A percentile compares a stretch with the other conserved stretches of the same genome.
These are phyloP conservation scores for Nicotiana sylvestris DNA, from an alignment of 257 asterid species.

Conservation along the genomic window DNA sequence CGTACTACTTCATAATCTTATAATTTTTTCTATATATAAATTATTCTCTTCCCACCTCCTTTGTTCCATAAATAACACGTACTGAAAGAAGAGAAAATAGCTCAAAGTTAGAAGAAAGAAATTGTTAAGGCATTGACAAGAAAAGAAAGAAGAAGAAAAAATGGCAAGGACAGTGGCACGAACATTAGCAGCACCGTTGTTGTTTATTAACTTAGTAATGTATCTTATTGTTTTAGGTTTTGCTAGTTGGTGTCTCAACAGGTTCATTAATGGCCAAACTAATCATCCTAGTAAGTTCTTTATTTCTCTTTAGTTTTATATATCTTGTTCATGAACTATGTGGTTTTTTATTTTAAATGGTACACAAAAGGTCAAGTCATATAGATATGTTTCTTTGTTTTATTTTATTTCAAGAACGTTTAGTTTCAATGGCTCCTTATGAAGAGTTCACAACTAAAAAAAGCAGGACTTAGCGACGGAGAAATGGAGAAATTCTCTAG, in stretches of 20 bases:
- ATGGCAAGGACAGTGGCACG: constrained; percentile 83
- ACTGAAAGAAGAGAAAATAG: neutral
- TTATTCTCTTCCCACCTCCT: neutral
- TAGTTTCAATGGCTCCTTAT: too few species aligned
- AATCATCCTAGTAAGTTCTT: constrained; percentile 61
- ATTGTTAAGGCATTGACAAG: neutral
- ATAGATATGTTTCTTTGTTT: too few species aligned
- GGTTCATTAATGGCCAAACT: constrained; percentile 74
- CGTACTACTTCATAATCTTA: constrained; percentile 9
- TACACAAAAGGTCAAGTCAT: too few species aligned
- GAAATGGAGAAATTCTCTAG: too few species aligned
- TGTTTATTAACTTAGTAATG: constrained; percentile 70
- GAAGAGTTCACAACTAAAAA: too few species aligned
- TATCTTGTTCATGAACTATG: too few species aligned
- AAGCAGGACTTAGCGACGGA: too few species aligned
- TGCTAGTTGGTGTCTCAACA: constrained; percentile 82
- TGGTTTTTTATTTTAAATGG: too few species aligned
- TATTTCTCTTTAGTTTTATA: neutral
- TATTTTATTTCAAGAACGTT: too few species aligned
- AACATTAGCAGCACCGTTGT: constrained; percentile 69
- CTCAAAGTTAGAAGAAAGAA: neutral
- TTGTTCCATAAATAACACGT: neutral
- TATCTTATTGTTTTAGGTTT: constrained; percentile 66
- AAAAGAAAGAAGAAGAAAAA: neutral
- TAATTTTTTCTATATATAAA: neutral